A percentile compares a stretch with the other conserved stretches of the same genome.
These are phyloP conservation scores for Fusarium graminum DNA, from an alignment of 2,329 filamentous ascomycete species.

Conservation along the genomic window DNA sequence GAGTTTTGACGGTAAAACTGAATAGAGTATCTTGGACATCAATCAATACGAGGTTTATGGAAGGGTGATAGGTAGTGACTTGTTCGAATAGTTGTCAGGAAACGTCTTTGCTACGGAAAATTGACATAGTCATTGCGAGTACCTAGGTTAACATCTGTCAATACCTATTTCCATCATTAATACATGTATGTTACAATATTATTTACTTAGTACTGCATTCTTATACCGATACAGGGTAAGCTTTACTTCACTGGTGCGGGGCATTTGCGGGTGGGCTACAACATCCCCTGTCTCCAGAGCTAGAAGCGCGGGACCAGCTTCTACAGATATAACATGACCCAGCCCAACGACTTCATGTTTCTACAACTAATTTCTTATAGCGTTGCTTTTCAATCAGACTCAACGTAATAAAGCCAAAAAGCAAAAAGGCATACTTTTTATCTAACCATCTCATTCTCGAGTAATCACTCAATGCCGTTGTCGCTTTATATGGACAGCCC, in stretches of 20 bases:
- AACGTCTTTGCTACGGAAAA: no score
- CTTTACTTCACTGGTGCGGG: slow-evolving; percentile 21
- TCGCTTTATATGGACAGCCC: slow-evolving; percentile 28
- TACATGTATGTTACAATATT: background rate
- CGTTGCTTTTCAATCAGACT: background rate
- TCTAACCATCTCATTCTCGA: background rate
- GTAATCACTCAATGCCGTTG: slow-evolving; percentile 31
- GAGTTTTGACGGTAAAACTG: slow-evolving; percentile 36
- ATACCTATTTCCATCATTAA: background rate
- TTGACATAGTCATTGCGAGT: no score
- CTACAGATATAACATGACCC: slow-evolving; percentile 28
- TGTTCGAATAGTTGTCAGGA: background rate
- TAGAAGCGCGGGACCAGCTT: slow-evolving; percentile 30
- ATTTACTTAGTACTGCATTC: background rate
- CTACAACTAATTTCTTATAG: slow-evolving; percentile 20
- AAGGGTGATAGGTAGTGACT: background rate
- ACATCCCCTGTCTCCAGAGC: slow-evolving; percentile 26
- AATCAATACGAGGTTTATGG: background rate
- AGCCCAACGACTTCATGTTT: slow-evolving; percentile 14
- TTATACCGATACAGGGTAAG: slow-evolving; percentile 41
- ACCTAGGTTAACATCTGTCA: background rate
- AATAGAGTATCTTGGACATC: slow-evolving; percentile 19
- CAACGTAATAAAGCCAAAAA: background rate
- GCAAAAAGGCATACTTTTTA: background rate
- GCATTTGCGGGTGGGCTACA: slow-evolving; percentile 18